Percentiles rank a stretch among this genome's conserved stretches.
Evolutionary conservation across 2,329 filamentous ascomycete genomes (phyloP).

Genomic region (Trichoderma sp.): DNA sequence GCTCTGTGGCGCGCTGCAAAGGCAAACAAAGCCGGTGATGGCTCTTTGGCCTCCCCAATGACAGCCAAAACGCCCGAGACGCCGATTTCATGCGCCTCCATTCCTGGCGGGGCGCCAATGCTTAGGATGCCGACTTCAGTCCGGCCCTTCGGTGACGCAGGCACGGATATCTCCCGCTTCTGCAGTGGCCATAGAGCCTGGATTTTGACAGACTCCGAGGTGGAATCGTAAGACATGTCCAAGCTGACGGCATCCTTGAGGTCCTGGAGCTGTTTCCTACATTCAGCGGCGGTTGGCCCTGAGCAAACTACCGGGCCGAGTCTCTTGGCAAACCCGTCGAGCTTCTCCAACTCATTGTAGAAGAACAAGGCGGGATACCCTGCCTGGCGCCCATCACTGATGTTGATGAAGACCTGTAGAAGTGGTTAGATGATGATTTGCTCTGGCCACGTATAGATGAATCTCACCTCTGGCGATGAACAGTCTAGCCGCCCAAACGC

Average conservation of each 20-base stretch:
- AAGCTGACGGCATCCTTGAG: conserved; percentile 57
- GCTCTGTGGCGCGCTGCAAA: conserved; percentile 77
- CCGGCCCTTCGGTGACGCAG: conserved; percentile 46
- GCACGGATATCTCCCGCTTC: conserved; percentile 39
- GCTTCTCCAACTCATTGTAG: conserved; percentile 59
- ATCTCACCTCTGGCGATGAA: conserved; percentile 31
- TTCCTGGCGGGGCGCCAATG: conserved; percentile 54
- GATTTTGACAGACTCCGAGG: conserved; percentile 61
- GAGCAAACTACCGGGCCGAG: conserved; percentile 42
- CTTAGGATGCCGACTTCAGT: conserved; percentile 80
- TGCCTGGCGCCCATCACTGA: conserved; percentile 36
- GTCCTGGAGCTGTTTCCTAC: conserved; percentile 44
- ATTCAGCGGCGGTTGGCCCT: conserved; percentile 32
- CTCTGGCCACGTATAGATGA: background rate
- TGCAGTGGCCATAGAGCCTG: conserved; percentile 61
- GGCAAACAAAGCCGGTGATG: conserved; percentile 75
- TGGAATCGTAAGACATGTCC: conserved; percentile 73
- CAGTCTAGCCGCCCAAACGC: conserved; percentile 60
- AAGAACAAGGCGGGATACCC: conserved; percentile 62
- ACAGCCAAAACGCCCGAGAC: conserved; percentile 76
- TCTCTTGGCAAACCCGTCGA: conserved; percentile 54
- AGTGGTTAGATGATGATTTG: conserved; percentile 25
- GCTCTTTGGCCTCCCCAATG: conserved; percentile 68
- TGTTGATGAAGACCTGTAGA: conserved; percentile 57
- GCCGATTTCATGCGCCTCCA: conserved; percentile 70